Evolutionary conservation across 345 rosid species (phyloP).

Genomic region (Citrus trifoliata): DNA sequence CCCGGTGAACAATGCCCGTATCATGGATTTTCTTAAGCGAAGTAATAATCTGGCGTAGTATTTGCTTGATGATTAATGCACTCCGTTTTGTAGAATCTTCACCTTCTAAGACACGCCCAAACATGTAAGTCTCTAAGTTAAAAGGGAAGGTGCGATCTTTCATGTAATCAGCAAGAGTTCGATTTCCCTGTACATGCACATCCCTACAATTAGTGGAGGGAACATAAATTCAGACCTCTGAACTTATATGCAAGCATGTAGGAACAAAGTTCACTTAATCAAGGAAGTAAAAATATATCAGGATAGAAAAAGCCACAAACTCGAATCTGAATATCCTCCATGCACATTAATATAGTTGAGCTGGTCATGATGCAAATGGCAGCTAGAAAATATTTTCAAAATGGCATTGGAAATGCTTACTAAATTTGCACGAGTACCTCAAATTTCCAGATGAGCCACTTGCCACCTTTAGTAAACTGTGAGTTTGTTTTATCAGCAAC

Average conservation of each 20-base stretch:
- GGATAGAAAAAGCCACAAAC: background rate
- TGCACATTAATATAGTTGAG: background rate
- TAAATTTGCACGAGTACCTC: conserved; percentile 49
- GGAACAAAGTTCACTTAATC: conserved; percentile 6
- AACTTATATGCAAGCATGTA: background rate
- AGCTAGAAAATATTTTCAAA: background rate
- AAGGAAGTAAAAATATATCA: background rate
- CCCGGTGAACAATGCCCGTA: conserved; percentile 92
- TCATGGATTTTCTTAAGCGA: conserved; percentile 85
- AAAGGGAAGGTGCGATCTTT: conserved; percentile 81
- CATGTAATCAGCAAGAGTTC: conserved; percentile 81
- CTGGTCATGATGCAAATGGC: background rate
- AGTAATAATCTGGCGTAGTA: conserved; percentile 85
- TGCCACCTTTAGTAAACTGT: conserved; percentile 68
- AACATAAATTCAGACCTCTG: conserved; percentile 11
- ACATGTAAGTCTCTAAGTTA: conserved; percentile 82
- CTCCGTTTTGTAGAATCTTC: conserved; percentile 65
- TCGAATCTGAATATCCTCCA: background rate
- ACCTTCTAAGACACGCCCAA: conserved; percentile 79
- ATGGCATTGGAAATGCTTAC: background rate
- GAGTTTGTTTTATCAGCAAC: conserved; percentile 69
- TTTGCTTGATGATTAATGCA: conserved; percentile 86
- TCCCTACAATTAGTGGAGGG: conserved; percentile 26
- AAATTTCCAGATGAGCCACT: conserved; percentile 99
- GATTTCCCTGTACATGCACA: conserved; percentile 72